phyloP scores from a whole-genome alignment of 1,284 basidiomycete genomes.

The Ustilago crameri region DNA sequence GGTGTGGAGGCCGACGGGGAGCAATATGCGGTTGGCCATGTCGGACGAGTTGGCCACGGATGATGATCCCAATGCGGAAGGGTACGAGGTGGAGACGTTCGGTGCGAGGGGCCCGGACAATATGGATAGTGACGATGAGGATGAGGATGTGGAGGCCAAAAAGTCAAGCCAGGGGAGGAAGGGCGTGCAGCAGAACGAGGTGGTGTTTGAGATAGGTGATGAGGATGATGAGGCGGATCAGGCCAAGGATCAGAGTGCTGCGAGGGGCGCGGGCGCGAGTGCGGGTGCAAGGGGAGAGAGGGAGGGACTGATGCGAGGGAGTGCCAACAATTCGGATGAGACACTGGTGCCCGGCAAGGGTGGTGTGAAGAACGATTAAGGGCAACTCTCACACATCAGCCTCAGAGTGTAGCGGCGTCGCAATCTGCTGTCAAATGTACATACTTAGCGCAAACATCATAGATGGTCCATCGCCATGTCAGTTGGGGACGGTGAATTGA shows the following conservation, averaged over 20 bases:
- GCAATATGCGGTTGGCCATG: constrained; percentile 79
- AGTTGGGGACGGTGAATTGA: too few species aligned
- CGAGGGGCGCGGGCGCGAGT: not conserved
- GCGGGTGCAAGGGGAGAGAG: constrained; percentile 19
- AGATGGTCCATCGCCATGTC: too few species aligned
- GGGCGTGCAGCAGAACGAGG: constrained; percentile 27
- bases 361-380: constrained; percentile 35
- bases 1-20: constrained; percentile 90
- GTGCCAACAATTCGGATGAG: constrained; percentile 41
- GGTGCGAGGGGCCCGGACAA: constrained; percentile 34
- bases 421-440: too few species aligned
- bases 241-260: constrained; percentile 8
- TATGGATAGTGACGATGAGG: constrained; percentile 50
- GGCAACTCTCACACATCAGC: not conserved
- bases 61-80: constrained; percentile 84
- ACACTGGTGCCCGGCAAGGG: constrained; percentile 50
- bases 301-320: constrained; percentile 39
- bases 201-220: constrained; percentile 61
- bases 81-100: constrained; percentile 79
- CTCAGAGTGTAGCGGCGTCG: not conserved
- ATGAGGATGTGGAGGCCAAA: constrained; percentile 37
- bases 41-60: constrained; percentile 74
- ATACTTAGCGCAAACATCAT: not conserved
- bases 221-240: constrained; percentile 52
- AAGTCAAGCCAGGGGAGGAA: constrained; percentile 22